phyloP scores from a whole-genome alignment of 768 basidiomycete species.

The Ramaria sp. region DNA sequence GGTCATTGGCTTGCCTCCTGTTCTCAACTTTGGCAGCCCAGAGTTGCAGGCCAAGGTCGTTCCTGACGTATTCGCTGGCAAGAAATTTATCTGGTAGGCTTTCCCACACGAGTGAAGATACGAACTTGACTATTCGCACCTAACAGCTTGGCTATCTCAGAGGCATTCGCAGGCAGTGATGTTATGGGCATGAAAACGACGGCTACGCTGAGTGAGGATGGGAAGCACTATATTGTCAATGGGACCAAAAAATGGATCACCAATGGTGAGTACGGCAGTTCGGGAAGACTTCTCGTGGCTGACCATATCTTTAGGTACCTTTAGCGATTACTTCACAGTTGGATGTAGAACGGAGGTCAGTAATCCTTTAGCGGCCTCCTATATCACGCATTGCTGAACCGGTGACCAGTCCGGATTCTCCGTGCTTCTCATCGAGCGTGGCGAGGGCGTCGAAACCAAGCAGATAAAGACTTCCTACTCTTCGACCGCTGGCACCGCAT shows the following conservation, averaged over 20 bases:
- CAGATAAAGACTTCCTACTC: constrained; percentile 90
- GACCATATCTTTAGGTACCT: neutral
- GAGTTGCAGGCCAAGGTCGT: constrained; percentile 41
- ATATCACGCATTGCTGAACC: too few relatives aligned
- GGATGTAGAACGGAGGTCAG: constrained; percentile 54
- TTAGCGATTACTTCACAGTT: constrained; percentile 40
- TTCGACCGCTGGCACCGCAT: constrained; percentile 74
- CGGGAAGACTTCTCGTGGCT: neutral
- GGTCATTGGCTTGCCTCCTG: constrained; percentile 77
- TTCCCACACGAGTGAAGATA: neutral
- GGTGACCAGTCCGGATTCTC: constrained; percentile 48
- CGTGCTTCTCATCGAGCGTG: constrained; percentile 75
- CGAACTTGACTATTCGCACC: neutral
- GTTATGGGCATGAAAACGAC: constrained; percentile 71
- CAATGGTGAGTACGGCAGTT: constrained; percentile 29
- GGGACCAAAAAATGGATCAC: constrained; percentile 87
- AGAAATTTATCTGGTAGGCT: constrained; percentile 62
- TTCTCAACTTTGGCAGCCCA: constrained; percentile 69
- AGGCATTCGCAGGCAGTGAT: constrained; percentile 82
- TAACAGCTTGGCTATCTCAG: constrained; percentile 60
- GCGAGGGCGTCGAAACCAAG: constrained; percentile 74
- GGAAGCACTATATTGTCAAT: constrained; percentile 76
- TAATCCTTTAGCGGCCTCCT: neutral
- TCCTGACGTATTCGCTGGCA: constrained; percentile 59
- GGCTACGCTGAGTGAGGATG: constrained; percentile 71